Evolutionary conservation across 306 rosid species (phyloP).

Genomic region (apple (Malus domestica)): DNA sequence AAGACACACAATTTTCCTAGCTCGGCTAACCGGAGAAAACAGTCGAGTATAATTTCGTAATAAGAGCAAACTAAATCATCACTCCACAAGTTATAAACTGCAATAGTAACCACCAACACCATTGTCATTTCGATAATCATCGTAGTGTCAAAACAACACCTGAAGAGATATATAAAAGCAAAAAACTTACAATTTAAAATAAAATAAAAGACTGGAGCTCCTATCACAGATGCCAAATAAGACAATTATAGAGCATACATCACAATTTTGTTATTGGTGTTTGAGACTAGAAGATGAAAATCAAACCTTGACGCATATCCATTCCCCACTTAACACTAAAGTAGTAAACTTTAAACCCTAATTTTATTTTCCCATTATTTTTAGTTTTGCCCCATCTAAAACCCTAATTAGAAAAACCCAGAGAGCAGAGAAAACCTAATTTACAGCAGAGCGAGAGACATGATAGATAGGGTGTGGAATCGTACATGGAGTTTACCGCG

Average conservation of each 20-base stretch:
- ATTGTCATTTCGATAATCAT: background rate
- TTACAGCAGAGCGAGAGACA: background rate
- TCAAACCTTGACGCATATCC: background rate
- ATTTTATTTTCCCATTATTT: background rate
- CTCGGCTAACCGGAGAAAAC: background rate
- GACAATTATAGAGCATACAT: background rate
- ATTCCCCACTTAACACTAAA: too few relatives aligned
- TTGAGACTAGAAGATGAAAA: background rate
- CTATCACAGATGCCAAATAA: background rate
- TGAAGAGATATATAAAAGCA: background rate
- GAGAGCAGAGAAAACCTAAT: background rate
- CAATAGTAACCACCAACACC: background rate
- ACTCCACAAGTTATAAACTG: background rate
- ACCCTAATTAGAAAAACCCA: background rate
- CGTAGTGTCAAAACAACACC: background rate
- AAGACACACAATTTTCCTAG: background rate
- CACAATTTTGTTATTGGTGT: background rate
- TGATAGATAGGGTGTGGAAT: background rate
- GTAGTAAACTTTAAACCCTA: background rate
- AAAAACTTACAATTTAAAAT: background rate
- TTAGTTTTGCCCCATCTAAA: background rate
- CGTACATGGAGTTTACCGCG: slow-evolving; percentile 94
- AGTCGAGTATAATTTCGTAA: background rate
- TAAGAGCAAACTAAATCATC: background rate
- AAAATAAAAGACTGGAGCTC: background rate